A percentile compares a stretch with the other conserved stretches of the same genome.
Evolutionary conservation across 2,329 filamentous ascomycete genomes (phyloP).

Genomic region (Falciphora oryzae): DNA sequence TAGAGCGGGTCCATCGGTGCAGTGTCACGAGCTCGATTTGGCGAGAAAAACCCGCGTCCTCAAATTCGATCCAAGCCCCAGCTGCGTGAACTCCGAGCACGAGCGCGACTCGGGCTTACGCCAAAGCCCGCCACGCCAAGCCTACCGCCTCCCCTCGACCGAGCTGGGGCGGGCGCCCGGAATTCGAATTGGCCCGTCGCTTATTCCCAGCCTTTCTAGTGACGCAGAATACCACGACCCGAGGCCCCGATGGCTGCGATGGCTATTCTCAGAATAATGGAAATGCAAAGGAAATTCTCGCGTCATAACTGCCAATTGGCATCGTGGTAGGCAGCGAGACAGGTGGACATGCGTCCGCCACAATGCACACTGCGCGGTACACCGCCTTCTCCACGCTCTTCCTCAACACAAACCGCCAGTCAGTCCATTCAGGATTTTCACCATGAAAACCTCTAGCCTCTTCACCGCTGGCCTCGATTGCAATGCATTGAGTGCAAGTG

Average conservation of each 20-base stretch:
- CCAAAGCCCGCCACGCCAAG: neutral
- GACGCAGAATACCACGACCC: neutral
- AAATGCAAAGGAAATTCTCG: no score
- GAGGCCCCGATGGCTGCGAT: no score
- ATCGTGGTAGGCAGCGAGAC: neutral
- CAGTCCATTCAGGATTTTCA: no score
- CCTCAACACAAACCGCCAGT: no score
- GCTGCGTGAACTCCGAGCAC: neutral
- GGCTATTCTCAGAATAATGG: no score
- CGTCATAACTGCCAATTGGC: neutral
- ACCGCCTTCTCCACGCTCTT: no score
- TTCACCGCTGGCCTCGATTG: no score
- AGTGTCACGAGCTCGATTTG: neutral
- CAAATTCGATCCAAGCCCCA: neutral
- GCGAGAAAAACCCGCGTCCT: constrained; percentile 1
- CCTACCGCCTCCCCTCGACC: neutral
- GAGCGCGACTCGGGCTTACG: neutral
- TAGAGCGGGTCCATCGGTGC: no score
- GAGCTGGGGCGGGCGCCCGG: neutral
- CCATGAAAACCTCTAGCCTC: no score
- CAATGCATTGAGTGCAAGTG: no score
- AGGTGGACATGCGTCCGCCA: no score
- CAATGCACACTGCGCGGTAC: no score
- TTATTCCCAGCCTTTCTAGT: neutral
- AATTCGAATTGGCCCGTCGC: neutral